These are phyloP conservation scores for Teratosphaeria gauchensis DNA, from an alignment of 2,329 filamentous ascomycete species.

Conservation along the genomic window DNA sequence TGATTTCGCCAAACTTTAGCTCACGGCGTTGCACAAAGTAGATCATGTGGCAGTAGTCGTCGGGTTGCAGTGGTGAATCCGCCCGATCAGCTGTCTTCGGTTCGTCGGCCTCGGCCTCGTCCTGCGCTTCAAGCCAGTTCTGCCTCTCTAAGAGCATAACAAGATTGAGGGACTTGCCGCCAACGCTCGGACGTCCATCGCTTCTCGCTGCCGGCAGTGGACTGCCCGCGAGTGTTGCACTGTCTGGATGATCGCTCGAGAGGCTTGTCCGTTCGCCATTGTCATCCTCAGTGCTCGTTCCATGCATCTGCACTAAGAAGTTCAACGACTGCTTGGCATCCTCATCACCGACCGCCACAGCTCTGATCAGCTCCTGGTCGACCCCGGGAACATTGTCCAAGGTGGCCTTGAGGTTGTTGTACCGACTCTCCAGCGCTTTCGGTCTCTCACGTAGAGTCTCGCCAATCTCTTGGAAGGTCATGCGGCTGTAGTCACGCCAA, in stretches of 20 bases:
- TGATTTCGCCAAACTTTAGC: conserved; percentile 1
- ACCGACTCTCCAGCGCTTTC: neutral
- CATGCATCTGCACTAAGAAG: neutral
- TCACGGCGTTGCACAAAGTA: conserved; percentile 8
- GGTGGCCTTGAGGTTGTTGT: neutral
- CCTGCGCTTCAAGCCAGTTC: neutral
- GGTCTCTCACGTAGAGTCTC: neutral
- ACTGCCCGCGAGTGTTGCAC: neutral
- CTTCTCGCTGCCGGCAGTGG: neutral
- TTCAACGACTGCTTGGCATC: conserved; percentile 9
- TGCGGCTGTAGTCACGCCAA: neutral
- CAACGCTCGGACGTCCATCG: neutral
- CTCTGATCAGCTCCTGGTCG: neutral
- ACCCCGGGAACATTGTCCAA: neutral
- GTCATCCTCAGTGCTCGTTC: neutral
- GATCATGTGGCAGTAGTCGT: conserved; percentile 7
- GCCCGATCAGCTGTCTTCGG: neutral
- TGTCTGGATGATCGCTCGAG: neutral
- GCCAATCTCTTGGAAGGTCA: conserved; percentile 1
- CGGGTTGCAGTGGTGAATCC: neutral
- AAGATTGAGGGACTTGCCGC: neutral
- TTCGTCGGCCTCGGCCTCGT: neutral
- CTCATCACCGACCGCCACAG: conserved; percentile 3
- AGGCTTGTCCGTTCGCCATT: neutral
- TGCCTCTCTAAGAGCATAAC: neutral